phyloP scores from a whole-genome alignment of 108 stramenopile species.

The Skeletonema potamos region DNA sequence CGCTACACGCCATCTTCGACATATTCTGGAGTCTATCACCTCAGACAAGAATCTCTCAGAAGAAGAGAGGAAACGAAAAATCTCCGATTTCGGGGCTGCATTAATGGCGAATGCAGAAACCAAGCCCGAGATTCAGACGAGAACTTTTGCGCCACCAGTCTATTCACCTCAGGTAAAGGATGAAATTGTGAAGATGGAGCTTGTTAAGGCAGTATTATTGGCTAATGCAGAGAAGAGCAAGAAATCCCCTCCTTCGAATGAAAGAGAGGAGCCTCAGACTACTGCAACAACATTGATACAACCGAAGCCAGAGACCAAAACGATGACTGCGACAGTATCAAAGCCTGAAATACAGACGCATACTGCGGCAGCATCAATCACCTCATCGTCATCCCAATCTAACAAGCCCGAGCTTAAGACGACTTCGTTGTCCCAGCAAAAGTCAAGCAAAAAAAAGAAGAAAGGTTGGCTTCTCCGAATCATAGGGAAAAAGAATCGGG shows the following conservation, averaged over 20 bases:
- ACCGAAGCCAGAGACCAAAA: neutral
- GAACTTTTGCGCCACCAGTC: neutral
- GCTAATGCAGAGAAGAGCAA: neutral
- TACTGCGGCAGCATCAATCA: neutral
- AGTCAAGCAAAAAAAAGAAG: neutral
- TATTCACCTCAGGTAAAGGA: neutral
- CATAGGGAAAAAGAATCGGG: neutral
- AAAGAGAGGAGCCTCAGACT: neutral
- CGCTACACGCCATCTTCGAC: constrained; percentile 37
- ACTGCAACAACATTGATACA: neutral
- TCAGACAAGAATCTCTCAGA: constrained; percentile 1
- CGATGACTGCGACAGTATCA: neutral
- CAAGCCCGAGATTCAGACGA: neutral
- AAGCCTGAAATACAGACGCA: neutral
- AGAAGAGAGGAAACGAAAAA: constrained; percentile 9
- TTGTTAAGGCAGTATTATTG: neutral
- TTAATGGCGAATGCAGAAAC: neutral
- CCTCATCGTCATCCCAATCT: neutral
- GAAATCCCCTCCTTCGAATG: neutral
- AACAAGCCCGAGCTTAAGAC: neutral
- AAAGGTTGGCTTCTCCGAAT: neutral
- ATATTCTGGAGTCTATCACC: constrained; percentile 24
- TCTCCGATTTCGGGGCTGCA: neutral
- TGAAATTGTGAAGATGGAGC: neutral
- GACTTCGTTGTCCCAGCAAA: neutral